Evolutionary conservation across 805 yeast genomes (phyloP), one percentile per base, ranked within the genome.

Genomic region (Spathaspora gorwiae): DNA sequence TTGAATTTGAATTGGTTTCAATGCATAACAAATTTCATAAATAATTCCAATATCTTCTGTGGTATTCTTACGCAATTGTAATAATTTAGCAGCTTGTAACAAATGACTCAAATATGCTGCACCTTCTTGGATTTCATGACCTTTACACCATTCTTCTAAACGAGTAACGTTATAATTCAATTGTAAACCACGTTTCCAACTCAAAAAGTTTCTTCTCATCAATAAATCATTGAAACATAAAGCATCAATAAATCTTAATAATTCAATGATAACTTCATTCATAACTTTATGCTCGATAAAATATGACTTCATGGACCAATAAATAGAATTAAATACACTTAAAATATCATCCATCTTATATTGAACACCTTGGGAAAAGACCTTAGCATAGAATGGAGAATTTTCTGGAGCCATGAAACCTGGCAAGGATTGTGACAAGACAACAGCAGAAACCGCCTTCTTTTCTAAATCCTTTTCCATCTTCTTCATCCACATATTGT

Each of bases 151-250:
- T 70, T 94, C 99, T 65, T 90, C 97, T 57, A 94, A 77, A 59
- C 98, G 80, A 3, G 99, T 94, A 44, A 90, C 95, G 65, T 94
- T 94, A 70, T 94, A 94, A 64, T 90, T 94, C 68, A 94, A 81
- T 68, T 94, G 99, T 55, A 94, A 77, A 40, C 98, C 98, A 62
- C 99, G 84, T 72, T 92, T 94, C 99, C 99, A 94, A 9, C 96
- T 85, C 61, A 92, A 72, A 70, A 92, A 95, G 69, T 83, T 85
- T 66, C 96, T 81, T 72, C 97, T 83, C 95, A 90, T 87, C 41
- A 95, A 81, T 68, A 94, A 73, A 63, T 94, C 98, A 63, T 94
- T 94, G 76, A 94, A 94, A 69, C 98, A 89, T 52, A 82, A 80
- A 13, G 96, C 94, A 65, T 94, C 96, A 47, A 95, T 89, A 64